These are phyloP conservation scores for Boeremia exigua DNA, from an alignment of 2,329 filamentous ascomycete species.

Conservation along the genomic window DNA sequence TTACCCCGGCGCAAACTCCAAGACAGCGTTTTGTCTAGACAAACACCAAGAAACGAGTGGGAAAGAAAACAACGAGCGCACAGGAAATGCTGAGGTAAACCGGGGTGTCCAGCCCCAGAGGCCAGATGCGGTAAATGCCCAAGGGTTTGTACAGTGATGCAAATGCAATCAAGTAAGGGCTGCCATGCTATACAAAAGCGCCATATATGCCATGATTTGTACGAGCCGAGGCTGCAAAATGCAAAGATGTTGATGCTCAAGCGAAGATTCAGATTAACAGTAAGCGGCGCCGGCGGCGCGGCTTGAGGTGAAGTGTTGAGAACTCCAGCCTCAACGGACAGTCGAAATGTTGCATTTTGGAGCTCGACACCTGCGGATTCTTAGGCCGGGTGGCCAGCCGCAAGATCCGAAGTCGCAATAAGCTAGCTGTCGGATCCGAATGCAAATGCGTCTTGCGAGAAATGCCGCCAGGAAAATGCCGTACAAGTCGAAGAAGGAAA, in stretches of 20 bases:
- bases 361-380: not conserved
- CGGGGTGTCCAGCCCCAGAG: constrained; percentile 3
- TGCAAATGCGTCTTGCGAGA: constrained; percentile 31
- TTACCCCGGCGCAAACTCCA: constrained; percentile 11
- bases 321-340: not conserved
- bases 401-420: constrained; percentile 28
- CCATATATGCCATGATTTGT: constrained; percentile 24
- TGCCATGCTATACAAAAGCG: constrained; percentile 35
- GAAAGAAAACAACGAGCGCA: not conserved
- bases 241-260: constrained; percentile 17
- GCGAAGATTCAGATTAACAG: not conserved
- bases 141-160: constrained; percentile 32
- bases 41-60: not conserved
- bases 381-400: constrained; percentile 7
- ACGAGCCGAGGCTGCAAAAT: constrained; percentile 17
- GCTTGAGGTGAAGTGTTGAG: not conserved
- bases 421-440: constrained; percentile 21
- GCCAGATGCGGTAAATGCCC: constrained; percentile 14
- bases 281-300: not conserved
- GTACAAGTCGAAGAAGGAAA: constrained; percentile 20
- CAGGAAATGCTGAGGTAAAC: constrained; percentile 10
- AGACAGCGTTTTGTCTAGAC: constrained; percentile 4
- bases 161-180: constrained; percentile 23
- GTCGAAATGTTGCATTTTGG: not conserved
- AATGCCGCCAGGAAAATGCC: constrained; percentile 23